Evolutionary conservation across 1,284 basidiomycete genomes (phyloP).

Genomic region (Sporisorium iseilematis-ciliati): DNA sequence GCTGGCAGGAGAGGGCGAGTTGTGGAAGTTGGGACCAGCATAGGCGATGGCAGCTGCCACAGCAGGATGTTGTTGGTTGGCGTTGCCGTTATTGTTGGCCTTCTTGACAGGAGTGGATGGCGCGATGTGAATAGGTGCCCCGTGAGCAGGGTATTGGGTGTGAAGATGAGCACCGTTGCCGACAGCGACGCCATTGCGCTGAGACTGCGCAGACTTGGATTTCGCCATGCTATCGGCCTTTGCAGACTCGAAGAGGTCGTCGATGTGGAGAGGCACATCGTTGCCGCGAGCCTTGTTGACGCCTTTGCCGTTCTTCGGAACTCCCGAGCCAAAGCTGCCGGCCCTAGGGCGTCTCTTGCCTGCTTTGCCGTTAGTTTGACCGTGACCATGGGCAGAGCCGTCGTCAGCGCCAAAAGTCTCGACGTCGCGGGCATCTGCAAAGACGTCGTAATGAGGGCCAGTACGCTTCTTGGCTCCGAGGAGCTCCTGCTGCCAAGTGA

Average conservation of each 20-base stretch:
- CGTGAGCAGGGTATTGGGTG: constrained; percentile 33
- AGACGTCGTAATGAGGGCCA: constrained; percentile 59
- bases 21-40: constrained; percentile 65
- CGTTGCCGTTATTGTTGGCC: constrained; percentile 19
- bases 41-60: constrained; percentile 54
- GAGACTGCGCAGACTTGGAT: constrained; percentile 29
- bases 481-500: constrained; percentile 63
- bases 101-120: constrained; percentile 51
- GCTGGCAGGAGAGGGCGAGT: constrained; percentile 63
- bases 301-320: constrained; percentile 27
- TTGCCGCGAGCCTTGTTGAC: constrained; percentile 28
- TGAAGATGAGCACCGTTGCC: constrained; percentile 13
- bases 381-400: constrained; percentile 10
- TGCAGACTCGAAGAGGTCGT: constrained; percentile 49
- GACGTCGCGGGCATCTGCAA: constrained; percentile 58
- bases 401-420: constrained; percentile 54
- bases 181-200: constrained; percentile 15
- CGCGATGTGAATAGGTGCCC: constrained; percentile 45
- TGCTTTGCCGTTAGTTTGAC: constrained; percentile 18
- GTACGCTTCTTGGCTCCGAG: constrained; percentile 48
- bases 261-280: constrained; percentile 47
- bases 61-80: constrained; percentile 38
- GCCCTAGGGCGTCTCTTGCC: constrained; percentile 38
- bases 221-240: constrained; percentile 27
- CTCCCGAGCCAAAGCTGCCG: constrained; percentile 47